phyloP scores from a whole-genome alignment of 495 filamentous ascomycete species.

The Clohesyomyces aquaticus region DNA sequence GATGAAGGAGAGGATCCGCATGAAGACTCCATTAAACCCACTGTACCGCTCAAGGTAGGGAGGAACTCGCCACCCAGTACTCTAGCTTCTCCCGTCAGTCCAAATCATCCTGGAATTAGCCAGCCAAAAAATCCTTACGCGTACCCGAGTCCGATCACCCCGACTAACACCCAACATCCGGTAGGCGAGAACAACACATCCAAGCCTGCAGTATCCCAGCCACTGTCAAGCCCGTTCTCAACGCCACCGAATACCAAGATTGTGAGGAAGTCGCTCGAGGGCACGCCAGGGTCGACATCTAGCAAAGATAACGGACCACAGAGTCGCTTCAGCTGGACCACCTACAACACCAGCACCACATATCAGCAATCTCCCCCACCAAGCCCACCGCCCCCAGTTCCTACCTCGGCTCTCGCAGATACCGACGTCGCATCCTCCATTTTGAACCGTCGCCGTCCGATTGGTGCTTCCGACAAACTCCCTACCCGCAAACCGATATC shows the following conservation, averaged over 20 bases:
- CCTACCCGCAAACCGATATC: conserved; percentile 33
- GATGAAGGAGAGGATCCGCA: conserved; percentile 23
- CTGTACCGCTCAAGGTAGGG: conserved; percentile 46
- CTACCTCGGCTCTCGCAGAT: conserved; percentile 25
- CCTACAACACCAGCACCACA: conserved; percentile 62
- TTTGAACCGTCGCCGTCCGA: conserved; percentile 37
- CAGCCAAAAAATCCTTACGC: conserved; percentile 23
- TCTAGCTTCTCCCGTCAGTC: conserved; percentile 39
- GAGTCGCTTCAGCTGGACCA: conserved; percentile 76
- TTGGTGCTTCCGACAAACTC: conserved; percentile 24
- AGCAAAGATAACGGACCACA: conserved; percentile 51
- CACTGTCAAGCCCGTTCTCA: conserved; percentile 14
- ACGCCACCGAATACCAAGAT: conserved; percentile 29
- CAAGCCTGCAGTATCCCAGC: not conserved
- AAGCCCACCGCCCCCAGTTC: conserved; percentile 50
- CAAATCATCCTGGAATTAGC: conserved; percentile 20
- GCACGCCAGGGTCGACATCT: conserved; percentile 16
- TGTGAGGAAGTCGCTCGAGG: conserved; percentile 33
- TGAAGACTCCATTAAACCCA: conserved; percentile 47
- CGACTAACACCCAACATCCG: conserved; percentile 23
- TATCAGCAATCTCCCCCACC: conserved; percentile 53
- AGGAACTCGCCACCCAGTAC: conserved; percentile 45
- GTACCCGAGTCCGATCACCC: conserved; percentile 32
- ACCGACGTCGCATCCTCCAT: conserved; percentile 29
- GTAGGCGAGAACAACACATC: not conserved